Evolutionary conservation across 805 yeast species (phyloP), one percentile per base, ranked within the genome.

Genomic region (Teunomyces stri): DNA sequence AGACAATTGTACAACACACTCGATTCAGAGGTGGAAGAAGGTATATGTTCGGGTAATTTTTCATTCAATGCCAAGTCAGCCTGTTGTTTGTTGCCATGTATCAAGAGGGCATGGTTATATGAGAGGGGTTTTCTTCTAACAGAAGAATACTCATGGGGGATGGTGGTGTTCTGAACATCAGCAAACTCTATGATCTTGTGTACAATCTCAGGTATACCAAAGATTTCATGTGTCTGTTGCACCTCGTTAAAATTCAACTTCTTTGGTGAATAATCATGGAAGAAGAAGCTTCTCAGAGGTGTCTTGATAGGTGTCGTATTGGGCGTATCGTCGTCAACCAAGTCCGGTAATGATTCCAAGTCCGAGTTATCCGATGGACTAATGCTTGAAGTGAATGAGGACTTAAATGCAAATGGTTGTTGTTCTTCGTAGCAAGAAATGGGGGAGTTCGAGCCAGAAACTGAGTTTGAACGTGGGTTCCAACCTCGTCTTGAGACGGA

Each of bases 121-220:
- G 87, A 82, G 57, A 84, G 66, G 6, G 96, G 95, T 50, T 78
- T 79, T 55, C 95, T 75, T 55, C 92, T 72, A 1, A 74, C 59
- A 41, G 87, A 85, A 0, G 80, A 61, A 12, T 65, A 61, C 57
- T 87, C 92, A 39, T 72, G 77, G 2, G 92, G 92, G n/a, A 82
- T 69, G 6, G 65, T 60, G 1, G 76, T 70, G 47, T 58, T 60
- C 50, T 75, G 79, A 21, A 68, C 64, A 47, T 85, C 89, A n/a
- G 85, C 84, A 59, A 72, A 80, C 21, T 70, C 67, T 18, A 88
- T 64, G 10, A 89, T 86, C 46, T 74, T 72, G 50, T 72, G 64
- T 12, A 89, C 70, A 44, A 89, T 84, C 62, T 89, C 97, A 0
- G 96, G 96, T 30, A 85, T 82, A 43, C 74, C 71, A 57, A 89